These are phyloP conservation scores for Gomphus bonarii DNA, from an alignment of 1,284 basidiomycete species.

Conservation along the genomic window DNA sequence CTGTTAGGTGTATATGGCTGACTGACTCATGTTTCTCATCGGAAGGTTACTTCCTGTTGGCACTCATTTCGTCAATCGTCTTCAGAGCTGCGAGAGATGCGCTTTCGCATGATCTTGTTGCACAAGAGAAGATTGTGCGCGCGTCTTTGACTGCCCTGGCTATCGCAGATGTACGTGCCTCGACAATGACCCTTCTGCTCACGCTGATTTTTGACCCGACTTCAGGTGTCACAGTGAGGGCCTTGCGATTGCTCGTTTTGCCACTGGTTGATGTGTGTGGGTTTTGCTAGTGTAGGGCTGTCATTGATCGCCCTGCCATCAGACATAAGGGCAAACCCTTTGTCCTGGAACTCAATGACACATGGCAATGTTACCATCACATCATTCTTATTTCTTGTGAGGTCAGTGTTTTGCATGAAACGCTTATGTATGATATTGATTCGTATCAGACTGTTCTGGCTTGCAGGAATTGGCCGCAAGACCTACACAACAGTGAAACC, in stretches of 20 bases:
- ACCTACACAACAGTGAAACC: conserved; percentile 27
- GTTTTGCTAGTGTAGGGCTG: conserved; percentile 38
- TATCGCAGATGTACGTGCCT: conserved; percentile 57
- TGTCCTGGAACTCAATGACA: conserved; percentile 57
- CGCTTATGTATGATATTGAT: not conserved
- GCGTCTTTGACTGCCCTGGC: conserved; percentile 55
- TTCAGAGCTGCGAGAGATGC: conserved; percentile 61
- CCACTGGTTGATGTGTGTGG: not conserved
- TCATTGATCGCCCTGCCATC: conserved; percentile 49
- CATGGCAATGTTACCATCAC: conserved; percentile 67
- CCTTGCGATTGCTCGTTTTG: not conserved
- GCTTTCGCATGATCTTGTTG: conserved; percentile 43
- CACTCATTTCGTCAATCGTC: conserved; percentile 55
- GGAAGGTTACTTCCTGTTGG: conserved; percentile 58
- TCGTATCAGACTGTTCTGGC: conserved; percentile 47
- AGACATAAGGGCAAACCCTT: conserved; percentile 39
- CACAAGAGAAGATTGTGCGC: conserved; percentile 63
- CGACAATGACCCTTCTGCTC: not conserved
- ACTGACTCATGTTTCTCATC: not conserved
- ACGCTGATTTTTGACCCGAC: not conserved
- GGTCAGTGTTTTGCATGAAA: conserved; percentile 31
- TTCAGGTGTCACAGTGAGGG: conserved; percentile 48
- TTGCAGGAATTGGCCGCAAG: conserved; percentile 48
- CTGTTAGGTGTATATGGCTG: not conserved
- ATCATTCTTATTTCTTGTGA: conserved; percentile 40